A percentile compares a stretch with the other conserved stretches of the same genome.
These are phyloP conservation scores for Gossypium turneri DNA, from an alignment of 345 rosid species.

Conservation along the genomic window DNA sequence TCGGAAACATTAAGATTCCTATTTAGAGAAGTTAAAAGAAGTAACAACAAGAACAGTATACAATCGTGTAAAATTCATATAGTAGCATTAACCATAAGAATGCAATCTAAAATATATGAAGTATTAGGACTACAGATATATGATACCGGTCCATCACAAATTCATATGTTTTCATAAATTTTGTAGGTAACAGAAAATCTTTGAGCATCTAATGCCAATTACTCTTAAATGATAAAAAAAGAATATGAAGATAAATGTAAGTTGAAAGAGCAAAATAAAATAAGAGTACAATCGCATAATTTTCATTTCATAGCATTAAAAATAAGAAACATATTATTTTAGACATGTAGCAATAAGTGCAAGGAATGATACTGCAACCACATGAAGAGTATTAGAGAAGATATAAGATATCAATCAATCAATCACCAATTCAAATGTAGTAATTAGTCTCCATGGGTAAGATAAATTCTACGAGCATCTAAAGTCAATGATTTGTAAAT, in stretches of 20 bases:
- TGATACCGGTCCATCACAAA: not conserved
- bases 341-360: not conserved
- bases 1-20: constrained; percentile 89
- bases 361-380: not conserved
- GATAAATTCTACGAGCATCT: not conserved
- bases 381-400: not conserved
- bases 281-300: constrained; percentile 1
- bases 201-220: not conserved
- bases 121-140: not conserved
- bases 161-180: not conserved
- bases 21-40: constrained; percentile 27
- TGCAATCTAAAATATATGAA: not conserved
- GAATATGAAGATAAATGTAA: not conserved
- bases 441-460: not conserved
- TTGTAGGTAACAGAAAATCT: not conserved
- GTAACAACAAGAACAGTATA: constrained; percentile 19
- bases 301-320: not conserved
- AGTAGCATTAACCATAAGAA: not conserved
- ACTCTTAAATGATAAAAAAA: not conserved
- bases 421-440: not conserved
- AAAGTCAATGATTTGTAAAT: not conserved
- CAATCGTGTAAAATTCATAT: constrained; percentile 13
- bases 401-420: not conserved
- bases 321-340: not conserved
- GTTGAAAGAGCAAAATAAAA: not conserved